Evolutionary conservation across 495 filamentous ascomycete genomes (phyloP).

Genomic region (Evernia prunastri): DNA sequence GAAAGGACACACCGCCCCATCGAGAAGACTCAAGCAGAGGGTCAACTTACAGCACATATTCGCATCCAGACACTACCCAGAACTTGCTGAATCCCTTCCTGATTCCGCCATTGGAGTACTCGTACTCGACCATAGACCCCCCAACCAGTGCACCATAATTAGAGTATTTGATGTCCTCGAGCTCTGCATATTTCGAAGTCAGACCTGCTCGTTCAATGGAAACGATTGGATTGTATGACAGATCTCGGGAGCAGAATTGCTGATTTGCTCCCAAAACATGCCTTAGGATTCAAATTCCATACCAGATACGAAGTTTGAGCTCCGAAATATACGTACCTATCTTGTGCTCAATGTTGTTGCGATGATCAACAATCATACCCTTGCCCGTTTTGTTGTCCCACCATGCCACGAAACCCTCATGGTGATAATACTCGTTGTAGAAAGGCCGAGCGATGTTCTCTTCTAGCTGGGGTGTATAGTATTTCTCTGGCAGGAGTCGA

Average conservation of each 20-base stretch:
- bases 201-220: too few relatives aligned
- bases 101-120: not conserved
- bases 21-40: not conserved
- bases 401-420: conserved; percentile 5
- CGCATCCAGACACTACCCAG: not conserved
- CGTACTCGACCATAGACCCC: not conserved
- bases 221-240: too few relatives aligned
- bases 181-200: too few relatives aligned
- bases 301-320: too few relatives aligned
- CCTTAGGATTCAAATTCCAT: too few relatives aligned
- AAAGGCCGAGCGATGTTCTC: not conserved
- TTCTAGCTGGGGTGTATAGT: not conserved
- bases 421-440: not conserved
- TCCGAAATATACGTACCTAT: too few relatives aligned
- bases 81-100: not conserved
- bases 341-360: not conserved
- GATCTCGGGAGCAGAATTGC: too few relatives aligned
- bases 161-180: not conserved
- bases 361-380: not conserved
- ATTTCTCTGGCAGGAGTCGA: not conserved
- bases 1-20: not conserved
- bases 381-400: not conserved
- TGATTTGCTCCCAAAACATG: too few relatives aligned
- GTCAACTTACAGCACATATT: not conserved
- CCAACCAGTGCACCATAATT: not conserved